Evolutionary conservation across 1,139 yeast genomes (phyloP).

Genomic region (Ashbya aceris): DNA sequence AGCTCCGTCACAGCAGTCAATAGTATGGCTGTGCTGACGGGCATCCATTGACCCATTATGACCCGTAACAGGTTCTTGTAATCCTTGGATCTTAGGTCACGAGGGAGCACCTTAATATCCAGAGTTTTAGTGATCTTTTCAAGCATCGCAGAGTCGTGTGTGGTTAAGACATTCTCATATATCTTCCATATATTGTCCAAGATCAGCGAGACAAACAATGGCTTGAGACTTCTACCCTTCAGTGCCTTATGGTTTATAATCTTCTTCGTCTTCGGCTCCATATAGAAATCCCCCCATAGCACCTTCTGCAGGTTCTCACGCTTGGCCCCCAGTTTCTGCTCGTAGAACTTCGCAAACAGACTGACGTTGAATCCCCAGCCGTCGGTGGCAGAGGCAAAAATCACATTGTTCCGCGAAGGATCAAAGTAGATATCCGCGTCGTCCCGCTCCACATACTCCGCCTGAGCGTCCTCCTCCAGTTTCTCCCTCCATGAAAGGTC

Average conservation of each 20-base stretch:
- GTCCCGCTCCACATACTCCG: constrained; percentile 62
- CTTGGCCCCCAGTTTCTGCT: constrained; percentile 76
- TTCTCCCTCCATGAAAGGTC: constrained; percentile 76
- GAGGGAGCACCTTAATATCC: constrained; percentile 56
- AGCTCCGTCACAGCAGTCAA: constrained; percentile 76
- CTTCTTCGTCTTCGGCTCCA: constrained; percentile 84
- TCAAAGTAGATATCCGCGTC: constrained; percentile 83
- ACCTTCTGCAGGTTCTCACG: constrained; percentile 71
- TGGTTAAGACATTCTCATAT: constrained; percentile 59
- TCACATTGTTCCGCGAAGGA: constrained; percentile 84
- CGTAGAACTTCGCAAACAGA: constrained; percentile 82
- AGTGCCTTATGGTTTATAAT: constrained; percentile 52
- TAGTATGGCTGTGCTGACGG: constrained; percentile 77
- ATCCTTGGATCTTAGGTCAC: constrained; percentile 79
- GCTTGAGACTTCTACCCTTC: constrained; percentile 49
- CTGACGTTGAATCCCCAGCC: constrained; percentile 96
- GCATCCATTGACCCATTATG: constrained; percentile 92
- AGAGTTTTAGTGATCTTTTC: constrained; percentile 68
- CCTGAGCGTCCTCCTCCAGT: constrained; percentile 38
- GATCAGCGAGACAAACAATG: constrained; percentile 79
- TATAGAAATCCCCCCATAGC: constrained; percentile 91
- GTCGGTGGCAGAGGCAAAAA: constrained; percentile 89
- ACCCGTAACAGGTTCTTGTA: constrained; percentile 49
- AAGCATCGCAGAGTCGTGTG: constrained; percentile 61
- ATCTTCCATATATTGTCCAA: constrained; percentile 90